A percentile compares a stretch with the other conserved stretches of the same genome.
These are phyloP conservation scores for Gremmenia infestans DNA, from an alignment of 2,329 filamentous ascomycete genomes.

Conservation along the genomic window DNA sequence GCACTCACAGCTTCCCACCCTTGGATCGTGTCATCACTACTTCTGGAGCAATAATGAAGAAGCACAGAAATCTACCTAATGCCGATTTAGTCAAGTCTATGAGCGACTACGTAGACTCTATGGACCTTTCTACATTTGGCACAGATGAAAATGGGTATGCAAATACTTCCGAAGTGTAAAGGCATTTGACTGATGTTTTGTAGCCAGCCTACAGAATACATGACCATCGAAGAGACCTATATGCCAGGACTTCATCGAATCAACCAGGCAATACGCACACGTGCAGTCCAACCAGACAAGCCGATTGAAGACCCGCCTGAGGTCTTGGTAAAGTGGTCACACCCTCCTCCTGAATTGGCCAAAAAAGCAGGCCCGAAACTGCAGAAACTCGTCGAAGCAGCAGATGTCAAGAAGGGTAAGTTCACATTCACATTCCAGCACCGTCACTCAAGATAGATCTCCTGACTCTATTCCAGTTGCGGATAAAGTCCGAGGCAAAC, in stretches of 20 bases:
- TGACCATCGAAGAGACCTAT: conserved; percentile 74
- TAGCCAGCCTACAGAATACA: conserved; percentile 59
- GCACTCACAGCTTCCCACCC: conserved; percentile 86
- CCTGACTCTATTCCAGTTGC: conserved; percentile 51
- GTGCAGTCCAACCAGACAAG: conserved; percentile 68
- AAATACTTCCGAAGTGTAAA: conserved; percentile 6
- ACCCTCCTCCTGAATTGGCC: conserved; percentile 64
- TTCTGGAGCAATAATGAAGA: conserved; percentile 72
- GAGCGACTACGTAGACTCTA: conserved; percentile 85
- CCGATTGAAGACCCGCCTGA: conserved; percentile 57
- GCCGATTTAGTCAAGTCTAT: conserved; percentile 73
- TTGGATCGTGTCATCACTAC: conserved; percentile 82
- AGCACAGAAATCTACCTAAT: conserved; percentile 78
- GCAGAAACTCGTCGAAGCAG: conserved; percentile 58
- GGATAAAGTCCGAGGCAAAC: conserved; percentile 70
- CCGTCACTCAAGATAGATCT: neutral
- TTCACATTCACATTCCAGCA: conserved; percentile 3
- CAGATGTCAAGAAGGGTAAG: conserved; percentile 80
- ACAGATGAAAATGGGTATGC: conserved; percentile 69
- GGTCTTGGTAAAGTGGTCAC: conserved; percentile 66
- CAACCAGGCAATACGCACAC: conserved; percentile 76
- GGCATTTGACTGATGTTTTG: conserved; percentile 1
- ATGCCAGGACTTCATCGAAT: conserved; percentile 85
- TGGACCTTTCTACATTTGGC: conserved; percentile 74
- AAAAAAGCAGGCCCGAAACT: conserved; percentile 52